Evolutionary conservation across 2,329 filamentous ascomycete species (phyloP).

Genomic region (Neofusicoccum umdonicola): DNA sequence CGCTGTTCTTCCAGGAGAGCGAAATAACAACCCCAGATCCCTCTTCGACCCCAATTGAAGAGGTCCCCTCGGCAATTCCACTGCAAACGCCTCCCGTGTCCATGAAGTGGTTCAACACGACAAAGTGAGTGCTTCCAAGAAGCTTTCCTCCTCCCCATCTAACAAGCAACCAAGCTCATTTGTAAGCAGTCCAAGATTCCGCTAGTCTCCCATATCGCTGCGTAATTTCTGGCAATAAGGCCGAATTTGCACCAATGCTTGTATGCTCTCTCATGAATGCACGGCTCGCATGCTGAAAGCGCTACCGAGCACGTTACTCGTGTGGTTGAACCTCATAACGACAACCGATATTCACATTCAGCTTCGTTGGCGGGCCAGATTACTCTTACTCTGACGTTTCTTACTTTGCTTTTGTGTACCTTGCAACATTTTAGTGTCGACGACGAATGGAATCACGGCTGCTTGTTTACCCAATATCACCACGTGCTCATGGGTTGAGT

Average conservation of each 20-base stretch:
- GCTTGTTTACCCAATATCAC: not conserved
- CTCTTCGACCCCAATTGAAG: not conserved
- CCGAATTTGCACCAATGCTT: no score
- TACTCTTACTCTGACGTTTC: not conserved
- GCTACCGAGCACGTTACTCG: no score
- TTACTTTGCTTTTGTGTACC: not conserved
- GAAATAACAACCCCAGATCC: not conserved
- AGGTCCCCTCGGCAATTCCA: not conserved
- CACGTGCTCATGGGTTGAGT: not conserved
- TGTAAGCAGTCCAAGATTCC: not conserved
- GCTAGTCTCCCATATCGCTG: not conserved
- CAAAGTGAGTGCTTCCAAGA: not conserved
- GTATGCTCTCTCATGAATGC: no score
- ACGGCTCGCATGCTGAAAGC: no score
- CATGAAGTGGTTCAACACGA: not conserved
- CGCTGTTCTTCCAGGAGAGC: not conserved
- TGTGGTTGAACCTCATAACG: no score
- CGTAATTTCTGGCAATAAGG: no score
- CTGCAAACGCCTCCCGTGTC: not conserved
- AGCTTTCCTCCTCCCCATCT: no score
- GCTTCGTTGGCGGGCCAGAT: not conserved
- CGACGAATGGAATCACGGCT: not conserved
- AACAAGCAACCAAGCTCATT: not conserved
- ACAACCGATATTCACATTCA: not conserved
- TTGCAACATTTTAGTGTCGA: not conserved